A percentile compares a stretch with the other conserved stretches of the same genome.
Conservation (phyloP, 768 basidiomycete species). For the Clitopilus hobsonii region DNA sequence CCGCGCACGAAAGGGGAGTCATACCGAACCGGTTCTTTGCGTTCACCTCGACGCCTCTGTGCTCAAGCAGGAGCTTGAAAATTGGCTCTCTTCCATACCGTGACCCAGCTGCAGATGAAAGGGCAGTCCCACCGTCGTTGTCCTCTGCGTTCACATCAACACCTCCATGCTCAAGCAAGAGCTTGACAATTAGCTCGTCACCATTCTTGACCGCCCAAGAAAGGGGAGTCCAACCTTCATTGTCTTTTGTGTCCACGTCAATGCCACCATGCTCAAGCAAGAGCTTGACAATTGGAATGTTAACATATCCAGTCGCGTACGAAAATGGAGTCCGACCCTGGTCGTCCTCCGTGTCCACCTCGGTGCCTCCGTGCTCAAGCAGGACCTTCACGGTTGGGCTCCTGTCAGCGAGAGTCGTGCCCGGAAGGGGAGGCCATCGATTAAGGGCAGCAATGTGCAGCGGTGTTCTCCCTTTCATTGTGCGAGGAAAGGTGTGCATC, state of each 20-base stretch:
- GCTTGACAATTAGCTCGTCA: neutral
- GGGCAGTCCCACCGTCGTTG: neutral
- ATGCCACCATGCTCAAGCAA: neutral
- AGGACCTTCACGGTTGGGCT: no score
- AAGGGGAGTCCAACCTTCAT: neutral
- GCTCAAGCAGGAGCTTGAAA: neutral
- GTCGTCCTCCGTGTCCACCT: no score
- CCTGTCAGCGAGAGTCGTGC: no score
- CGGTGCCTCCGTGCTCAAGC: no score
- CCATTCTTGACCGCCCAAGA: neutral
- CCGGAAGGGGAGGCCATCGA: neutral
- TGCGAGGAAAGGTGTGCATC: neutral
- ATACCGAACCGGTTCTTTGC: neutral
- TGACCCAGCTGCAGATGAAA: neutral
- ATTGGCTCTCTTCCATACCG: neutral
- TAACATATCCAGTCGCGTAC: neutral
- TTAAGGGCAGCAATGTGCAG: neutral
- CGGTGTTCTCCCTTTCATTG: neutral
- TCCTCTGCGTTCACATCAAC: neutral
- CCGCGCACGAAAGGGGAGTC: no score
- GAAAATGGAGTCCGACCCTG: no score
- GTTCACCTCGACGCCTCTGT: neutral
- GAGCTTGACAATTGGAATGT: neutral
- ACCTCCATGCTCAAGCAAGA: neutral
- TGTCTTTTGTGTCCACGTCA: neutral